A percentile compares a stretch with the other conserved stretches of the same genome.
These are phyloP conservation scores for Trypanosoma mega DNA, from an alignment of 208 protist genomes.

Conservation along the genomic window DNA sequence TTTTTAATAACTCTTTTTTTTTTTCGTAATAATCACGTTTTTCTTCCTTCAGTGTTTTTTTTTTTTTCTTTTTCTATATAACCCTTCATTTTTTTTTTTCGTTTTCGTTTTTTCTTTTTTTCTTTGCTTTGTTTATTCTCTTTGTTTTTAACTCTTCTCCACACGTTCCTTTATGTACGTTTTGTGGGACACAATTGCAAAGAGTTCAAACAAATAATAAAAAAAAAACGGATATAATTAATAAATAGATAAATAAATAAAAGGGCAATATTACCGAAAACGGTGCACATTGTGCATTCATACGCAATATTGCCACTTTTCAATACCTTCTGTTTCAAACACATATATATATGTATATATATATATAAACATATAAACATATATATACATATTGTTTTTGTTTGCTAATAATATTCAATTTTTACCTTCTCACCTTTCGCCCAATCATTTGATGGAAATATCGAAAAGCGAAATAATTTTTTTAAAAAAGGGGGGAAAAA, in stretches of 20 bases:
- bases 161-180: no score
- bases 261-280: no score
- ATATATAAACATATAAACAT: not conserved
- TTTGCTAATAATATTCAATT: not conserved
- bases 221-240: no score
- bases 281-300: no score
- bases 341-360: not conserved
- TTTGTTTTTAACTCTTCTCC: not conserved
- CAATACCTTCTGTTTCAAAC: not conserved
- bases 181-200: no score
- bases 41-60: not conserved
- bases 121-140: not conserved
- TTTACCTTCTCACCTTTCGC: no score
- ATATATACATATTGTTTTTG: not conserved
- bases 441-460: no score
- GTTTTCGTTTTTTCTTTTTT: not conserved
- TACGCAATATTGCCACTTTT: no score
- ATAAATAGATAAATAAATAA: no score
- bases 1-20: not conserved
- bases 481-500: not conserved
- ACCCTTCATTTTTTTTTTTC: not conserved
- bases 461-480: conserved; percentile 1
- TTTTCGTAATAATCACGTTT: not conserved
- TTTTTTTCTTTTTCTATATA: not conserved
- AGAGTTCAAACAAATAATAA: no score